Base-by-base conservation (phyloP, 306 rosid species). In the Inga leiocalycina region DNA sequence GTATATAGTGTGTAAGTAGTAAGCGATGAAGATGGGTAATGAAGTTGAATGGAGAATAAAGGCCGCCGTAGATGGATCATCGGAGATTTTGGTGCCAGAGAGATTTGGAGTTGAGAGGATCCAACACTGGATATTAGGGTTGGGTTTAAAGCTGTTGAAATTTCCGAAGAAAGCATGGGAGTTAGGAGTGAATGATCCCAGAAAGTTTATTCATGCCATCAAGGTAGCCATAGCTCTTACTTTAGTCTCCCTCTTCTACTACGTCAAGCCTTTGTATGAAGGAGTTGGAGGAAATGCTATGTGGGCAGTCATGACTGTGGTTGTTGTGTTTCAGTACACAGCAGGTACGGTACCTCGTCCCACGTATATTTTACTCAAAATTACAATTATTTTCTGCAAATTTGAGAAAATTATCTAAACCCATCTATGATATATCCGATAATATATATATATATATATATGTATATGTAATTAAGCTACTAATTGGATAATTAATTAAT, bases 171-270 rank as follows among this genome's bases (percentile, higher is more conserved):
- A 91, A 82, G 97, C 97, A 11, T 94, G 97, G 97, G 88, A 88
- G 0, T 1, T 96, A 17, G 99, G 97, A 2, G 80, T 84, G 32
- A 86, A 85, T 81, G 99, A 96, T n/a, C 98, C 98, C 9, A 91
- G 90, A 84, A 96, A 96, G 82, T 87, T 85, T 43, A 86, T 92
- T 45, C 98, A 96, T 81, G 71, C 95, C 66, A 68, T 96, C 59
- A 96, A 96, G 51, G 97, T 94, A 16, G 98, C 95, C 77, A 54
- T 85, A 76, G 99, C 98, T 57, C 98, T 96, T 68, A 77, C 97
- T 10, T 76, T 84, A 44, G 99, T 96, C 41, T 94, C 98, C 0
- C 51, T 92, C 51, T 86, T 90, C 83, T 96, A 96, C 87, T 96
- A 90, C 51, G 44, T 90, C 86, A 94, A 93, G 76, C 97, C 99